Conservation (phyloP, 345 rosid species). For the Rubroshorea leprosula region DNA sequence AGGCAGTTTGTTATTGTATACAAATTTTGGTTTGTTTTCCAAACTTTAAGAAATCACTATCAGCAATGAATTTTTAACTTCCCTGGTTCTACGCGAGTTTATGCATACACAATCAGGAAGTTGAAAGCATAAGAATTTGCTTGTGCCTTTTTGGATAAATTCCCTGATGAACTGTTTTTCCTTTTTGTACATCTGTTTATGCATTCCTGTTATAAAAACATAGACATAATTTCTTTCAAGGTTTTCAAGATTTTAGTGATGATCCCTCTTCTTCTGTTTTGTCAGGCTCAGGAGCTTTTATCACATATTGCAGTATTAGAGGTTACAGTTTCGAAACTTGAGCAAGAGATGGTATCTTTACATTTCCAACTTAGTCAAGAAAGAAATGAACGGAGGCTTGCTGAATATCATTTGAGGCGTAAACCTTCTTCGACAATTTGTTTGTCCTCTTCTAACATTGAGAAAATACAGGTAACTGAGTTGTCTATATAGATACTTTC, state of each 20-base stretch:
- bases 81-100: too few species aligned
- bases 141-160: too few species aligned
- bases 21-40: too few species aligned
- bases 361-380: constrained; percentile 95
- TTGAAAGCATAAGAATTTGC: too few species aligned
- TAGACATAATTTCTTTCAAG: constrained; percentile 5
- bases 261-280: neutral
- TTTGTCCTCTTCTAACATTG: constrained; percentile 21
- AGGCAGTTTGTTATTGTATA: too few species aligned
- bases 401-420: constrained; percentile 67
- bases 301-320: constrained; percentile 62
- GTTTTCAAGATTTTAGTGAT: constrained; percentile 12
- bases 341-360: constrained; percentile 71
- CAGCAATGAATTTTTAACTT: too few species aligned
- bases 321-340: constrained; percentile 63
- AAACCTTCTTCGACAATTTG: constrained; percentile 46
- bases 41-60: too few species aligned
- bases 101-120: too few species aligned
- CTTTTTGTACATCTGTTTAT: neutral
- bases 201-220: neutral
- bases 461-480: constrained; percentile 20
- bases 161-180: too few species aligned
- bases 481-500: constrained; percentile 7
- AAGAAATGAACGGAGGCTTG: constrained; percentile 75
- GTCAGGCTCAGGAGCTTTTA: constrained; percentile 70